Evolutionary conservation across 441 rosid genomes (phyloP).

Genomic region (Raphanus hybrid): DNA sequence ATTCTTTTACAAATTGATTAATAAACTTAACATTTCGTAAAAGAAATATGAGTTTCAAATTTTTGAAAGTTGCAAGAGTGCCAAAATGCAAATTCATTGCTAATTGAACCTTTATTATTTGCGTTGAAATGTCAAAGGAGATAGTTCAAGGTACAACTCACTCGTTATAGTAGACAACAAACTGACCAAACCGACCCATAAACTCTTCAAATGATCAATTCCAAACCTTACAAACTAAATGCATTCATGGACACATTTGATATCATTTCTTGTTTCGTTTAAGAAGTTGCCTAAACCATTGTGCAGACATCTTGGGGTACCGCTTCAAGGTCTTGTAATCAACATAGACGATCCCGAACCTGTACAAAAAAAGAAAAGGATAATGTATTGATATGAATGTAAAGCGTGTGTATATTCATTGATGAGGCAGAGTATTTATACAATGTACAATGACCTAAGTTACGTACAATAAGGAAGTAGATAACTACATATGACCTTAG

Average conservation of each 20-base stretch:
- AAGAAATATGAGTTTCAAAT: too few species aligned
- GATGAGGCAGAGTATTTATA: too few species aligned
- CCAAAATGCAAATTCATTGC: not conserved
- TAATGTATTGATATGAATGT: too few species aligned
- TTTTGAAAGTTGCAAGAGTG: not conserved
- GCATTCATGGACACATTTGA: not conserved
- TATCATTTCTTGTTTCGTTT: conserved; percentile 40
- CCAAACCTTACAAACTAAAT: not conserved
- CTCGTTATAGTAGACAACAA: conserved; percentile 10
- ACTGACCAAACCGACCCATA: not conserved
- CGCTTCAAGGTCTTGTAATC: conserved; percentile 73
- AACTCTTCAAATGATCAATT: conserved; percentile 2
- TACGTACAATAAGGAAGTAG: too few species aligned
- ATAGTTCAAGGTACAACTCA: conserved; percentile 18
- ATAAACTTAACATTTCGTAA: too few species aligned
- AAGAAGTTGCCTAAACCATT: conserved; percentile 80
- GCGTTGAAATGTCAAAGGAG: conserved; percentile 3
- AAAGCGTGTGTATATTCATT: too few species aligned
- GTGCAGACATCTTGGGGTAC: conserved; percentile 90
- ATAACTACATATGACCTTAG: too few species aligned
- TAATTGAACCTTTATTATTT: conserved; percentile 12
- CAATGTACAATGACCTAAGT: too few species aligned
- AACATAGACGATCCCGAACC: conserved; percentile 87
- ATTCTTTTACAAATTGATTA: too few species aligned
- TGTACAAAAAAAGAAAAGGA: conserved; percentile 5